Base-by-base conservation (phyloP, 176 grass and related monocot genomes). In the Aegilops bicornis region DNA sequence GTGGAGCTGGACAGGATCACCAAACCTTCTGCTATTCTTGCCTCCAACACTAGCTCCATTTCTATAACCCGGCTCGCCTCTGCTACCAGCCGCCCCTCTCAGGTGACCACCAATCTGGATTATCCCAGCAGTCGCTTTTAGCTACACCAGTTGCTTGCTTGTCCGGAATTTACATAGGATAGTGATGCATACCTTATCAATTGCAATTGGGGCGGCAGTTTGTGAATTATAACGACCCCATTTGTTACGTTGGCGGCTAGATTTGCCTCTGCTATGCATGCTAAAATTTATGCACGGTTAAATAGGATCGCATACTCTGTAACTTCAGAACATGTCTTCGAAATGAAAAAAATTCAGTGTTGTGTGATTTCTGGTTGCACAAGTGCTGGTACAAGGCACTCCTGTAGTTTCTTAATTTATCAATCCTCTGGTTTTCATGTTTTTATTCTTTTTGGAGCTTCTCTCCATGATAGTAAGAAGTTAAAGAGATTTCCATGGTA, bases 41-140 rank as follows among this genome's bases (percentile, higher is more conserved):
- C 94, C 10, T 96, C 94, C 15, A 94, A 98, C 86, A 96, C 97
- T 23, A 96, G 92, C 81, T 99, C 92, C 48, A 99, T 99, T 83
- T 99, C 97, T 2, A 85, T 96, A 89, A 96, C 92, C 52, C 85
- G 89, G 47, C 87, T 99, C 62, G 97, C 94, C 84, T 94, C 92
- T 83, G 85, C 90, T 65, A 96, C 94, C 81, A 91, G 77, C 50
- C 88, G 96, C 4, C 84, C 91, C 64, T 91, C 93, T 75, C 90
- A 98, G 91, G 96, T 98, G 66, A 85, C 43, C 59, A 65, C 54
- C 66, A 59, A 6, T 52, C 68, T 12, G 50, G 10, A 35, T 31
- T 31, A 54, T 54, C 66, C 47, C 42, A 47, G n/a, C 17, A 50
- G 8, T 64, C 48, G 14, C 2, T 73, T 73, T 76, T 47, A 32